Evolutionary conservation across 2,329 filamentous ascomycete species (phyloP).

Genomic region (Ophioceras dolichostomum): DNA sequence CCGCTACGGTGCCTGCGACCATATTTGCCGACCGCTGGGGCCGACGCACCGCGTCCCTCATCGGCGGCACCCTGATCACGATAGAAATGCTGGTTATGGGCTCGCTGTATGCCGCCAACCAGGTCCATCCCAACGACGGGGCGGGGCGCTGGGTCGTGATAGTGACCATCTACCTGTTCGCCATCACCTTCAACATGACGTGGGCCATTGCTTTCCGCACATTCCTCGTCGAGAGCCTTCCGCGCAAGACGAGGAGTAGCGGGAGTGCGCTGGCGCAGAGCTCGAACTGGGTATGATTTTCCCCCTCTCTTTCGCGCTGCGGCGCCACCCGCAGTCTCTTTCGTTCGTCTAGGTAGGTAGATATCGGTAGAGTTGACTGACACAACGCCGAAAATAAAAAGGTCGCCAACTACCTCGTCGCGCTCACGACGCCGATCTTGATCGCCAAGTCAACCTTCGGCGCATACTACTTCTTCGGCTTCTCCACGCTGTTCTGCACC

Average conservation of each 20-base stretch:
- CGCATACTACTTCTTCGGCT: constrained; percentile 32
- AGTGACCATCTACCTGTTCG: constrained; percentile 35
- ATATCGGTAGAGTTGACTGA: background rate
- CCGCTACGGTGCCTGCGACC: constrained; percentile 38
- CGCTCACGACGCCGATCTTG: constrained; percentile 28
- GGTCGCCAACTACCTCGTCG: constrained; percentile 31
- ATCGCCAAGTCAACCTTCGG: constrained; percentile 25
- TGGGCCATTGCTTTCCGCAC: constrained; percentile 43
- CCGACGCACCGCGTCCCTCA: constrained; percentile 36
- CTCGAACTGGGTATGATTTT: constrained; percentile 30
- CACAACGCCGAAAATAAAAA: constrained; percentile 9
- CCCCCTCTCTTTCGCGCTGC: background rate
- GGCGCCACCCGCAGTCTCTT: too few species aligned
- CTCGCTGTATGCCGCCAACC: constrained; percentile 30
- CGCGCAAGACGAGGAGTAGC: constrained; percentile 37
- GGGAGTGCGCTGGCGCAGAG: constrained; percentile 41
- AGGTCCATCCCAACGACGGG: constrained; percentile 21
- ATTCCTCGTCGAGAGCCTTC: constrained; percentile 44
- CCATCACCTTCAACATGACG: constrained; percentile 28
- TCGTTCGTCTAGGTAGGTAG: background rate
- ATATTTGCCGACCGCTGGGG: constrained; percentile 45
- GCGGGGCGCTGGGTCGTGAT: constrained; percentile 36
- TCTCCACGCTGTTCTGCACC: constrained; percentile 22
- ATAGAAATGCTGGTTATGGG: constrained; percentile 41
- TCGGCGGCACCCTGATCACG: constrained; percentile 37